Conservation (phyloP, 2,329 filamentous ascomycete species). For the Hypoxylon sp. region DNA sequence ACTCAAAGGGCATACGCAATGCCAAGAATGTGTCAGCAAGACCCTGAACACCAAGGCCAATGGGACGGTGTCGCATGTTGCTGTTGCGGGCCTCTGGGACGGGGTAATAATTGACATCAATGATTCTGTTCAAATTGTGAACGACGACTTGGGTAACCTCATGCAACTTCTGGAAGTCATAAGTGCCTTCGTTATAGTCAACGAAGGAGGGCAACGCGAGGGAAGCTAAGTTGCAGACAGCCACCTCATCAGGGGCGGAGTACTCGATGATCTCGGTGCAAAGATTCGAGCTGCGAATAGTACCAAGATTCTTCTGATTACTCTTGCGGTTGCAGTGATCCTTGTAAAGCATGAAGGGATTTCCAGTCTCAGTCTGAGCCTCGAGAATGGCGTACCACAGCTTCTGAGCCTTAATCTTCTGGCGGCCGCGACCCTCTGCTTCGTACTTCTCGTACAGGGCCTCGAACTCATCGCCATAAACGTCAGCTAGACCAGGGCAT, state of each 20-base stretch:
- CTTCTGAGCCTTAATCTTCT: constrained; percentile 97
- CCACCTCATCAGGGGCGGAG: constrained; percentile 96
- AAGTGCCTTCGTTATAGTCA: constrained; percentile 85
- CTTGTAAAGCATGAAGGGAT: constrained; percentile 99
- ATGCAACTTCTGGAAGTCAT: constrained; percentile 97
- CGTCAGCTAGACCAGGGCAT: constrained; percentile 93
- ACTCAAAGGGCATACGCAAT: constrained; percentile 96
- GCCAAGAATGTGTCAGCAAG: constrained; percentile 98
- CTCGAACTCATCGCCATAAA: constrained; percentile 98
- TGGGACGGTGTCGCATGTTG: constrained; percentile 97
- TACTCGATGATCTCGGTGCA: constrained; percentile 99
- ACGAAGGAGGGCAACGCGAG: constrained; percentile 92
- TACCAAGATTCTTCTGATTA: constrained; percentile 99
- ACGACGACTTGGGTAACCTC: constrained; percentile 94
- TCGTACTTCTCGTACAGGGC: constrained; percentile 95
- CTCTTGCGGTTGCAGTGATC: constrained; percentile 98
- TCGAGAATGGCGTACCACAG: constrained; percentile 99
- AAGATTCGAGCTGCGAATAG: constrained; percentile 97
- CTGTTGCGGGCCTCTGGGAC: constrained; percentile 93
- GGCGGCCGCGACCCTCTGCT: constrained; percentile 85
- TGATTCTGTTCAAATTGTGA: constrained; percentile 97
- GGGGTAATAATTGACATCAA: constrained; percentile 99
- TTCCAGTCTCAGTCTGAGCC: constrained; percentile 98
- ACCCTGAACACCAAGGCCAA: constrained; percentile 97
- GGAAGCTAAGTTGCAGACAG: constrained; percentile 97